Conservation (phyloP, 2,329 filamentous ascomycete species). For the Bipolaris bicolor region DNA sequence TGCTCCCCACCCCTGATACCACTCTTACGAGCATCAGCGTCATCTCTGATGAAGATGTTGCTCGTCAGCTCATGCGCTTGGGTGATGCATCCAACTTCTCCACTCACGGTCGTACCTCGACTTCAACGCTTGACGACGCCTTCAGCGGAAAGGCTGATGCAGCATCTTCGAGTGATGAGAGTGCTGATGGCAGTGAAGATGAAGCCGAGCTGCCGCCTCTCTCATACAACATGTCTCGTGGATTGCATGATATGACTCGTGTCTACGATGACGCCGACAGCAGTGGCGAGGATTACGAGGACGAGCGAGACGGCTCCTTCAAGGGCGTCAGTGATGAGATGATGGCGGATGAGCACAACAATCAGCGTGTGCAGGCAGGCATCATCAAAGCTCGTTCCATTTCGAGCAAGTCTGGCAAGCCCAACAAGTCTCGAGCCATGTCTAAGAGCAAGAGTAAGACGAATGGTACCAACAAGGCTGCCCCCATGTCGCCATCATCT, state of each 20-base stretch:
- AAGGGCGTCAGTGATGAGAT: constrained; percentile 61
- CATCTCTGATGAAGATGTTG: constrained; percentile 95
- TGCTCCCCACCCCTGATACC: constrained; percentile 93
- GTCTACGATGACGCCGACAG: constrained; percentile 59
- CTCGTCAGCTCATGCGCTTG: constrained; percentile 93
- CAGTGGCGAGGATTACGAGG: constrained; percentile 67
- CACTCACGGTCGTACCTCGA: constrained; percentile 82
- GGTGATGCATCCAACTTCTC: constrained; percentile 94
- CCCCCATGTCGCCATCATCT: constrained; percentile 63
- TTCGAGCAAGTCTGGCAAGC: constrained; percentile 50
- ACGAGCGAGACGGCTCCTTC: constrained; percentile 59
- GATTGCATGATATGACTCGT: constrained; percentile 40
- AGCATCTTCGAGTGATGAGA: constrained; percentile 56
- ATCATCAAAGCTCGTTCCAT: constrained; percentile 46
- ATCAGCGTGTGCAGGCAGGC: constrained; percentile 52
- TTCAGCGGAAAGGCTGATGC: constrained; percentile 88
- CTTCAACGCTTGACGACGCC: constrained; percentile 90
- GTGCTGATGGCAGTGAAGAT: constrained; percentile 76
- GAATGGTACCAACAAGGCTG: constrained; percentile 45
- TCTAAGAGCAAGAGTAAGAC: constrained; percentile 61
- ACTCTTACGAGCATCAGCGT: constrained; percentile 82
- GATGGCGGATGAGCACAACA: constrained; percentile 44
- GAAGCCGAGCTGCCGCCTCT: constrained; percentile 53
- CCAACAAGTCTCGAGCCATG: constrained; percentile 49
- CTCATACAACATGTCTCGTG: constrained; percentile 33